Conservation (phyloP, 768 basidiomycete genomes). For the Rhodotorula graminis region DNA sequence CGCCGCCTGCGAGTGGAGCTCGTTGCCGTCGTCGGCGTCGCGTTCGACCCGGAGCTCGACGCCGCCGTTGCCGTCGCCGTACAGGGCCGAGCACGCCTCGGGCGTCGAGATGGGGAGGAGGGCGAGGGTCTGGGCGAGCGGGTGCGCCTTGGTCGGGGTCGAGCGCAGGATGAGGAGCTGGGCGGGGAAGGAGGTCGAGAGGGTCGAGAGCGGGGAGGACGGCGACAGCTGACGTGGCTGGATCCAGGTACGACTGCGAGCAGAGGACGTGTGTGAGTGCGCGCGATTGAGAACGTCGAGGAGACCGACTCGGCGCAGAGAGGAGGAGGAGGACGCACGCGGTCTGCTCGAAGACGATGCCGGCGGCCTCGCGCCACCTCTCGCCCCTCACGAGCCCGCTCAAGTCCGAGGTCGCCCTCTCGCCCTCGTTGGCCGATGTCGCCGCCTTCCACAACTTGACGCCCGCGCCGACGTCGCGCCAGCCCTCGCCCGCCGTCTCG, state of each 20-base stretch:
- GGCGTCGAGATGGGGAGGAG: slow-evolving; percentile 21
- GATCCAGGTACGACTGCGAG: slow-evolving; percentile 29
- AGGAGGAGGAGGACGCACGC: neutral
- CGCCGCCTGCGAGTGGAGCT: neutral
- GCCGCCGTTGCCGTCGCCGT: neutral
- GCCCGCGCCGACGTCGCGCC: neutral
- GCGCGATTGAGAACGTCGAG: no score
- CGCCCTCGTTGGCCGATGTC: neutral
- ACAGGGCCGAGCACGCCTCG: neutral
- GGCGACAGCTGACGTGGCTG: slow-evolving; percentile 3
- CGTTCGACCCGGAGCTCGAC: slow-evolving; percentile 14
- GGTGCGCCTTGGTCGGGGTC: neutral
- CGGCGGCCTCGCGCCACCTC: neutral
- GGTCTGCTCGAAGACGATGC: slow-evolving; percentile 23
- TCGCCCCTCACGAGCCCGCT: neutral
- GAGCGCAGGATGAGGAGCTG: slow-evolving; percentile 25
- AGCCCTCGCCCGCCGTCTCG: neutral
- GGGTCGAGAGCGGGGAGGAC: neutral
- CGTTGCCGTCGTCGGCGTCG: neutral
- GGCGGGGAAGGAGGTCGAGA: slow-evolving; percentile 1
- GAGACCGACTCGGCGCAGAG: no score
- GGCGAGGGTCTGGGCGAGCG: neutral
- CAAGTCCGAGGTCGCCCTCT: neutral
- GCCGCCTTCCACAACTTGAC: neutral
- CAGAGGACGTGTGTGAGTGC: no score